A percentile compares a stretch with the other conserved stretches of the same genome.
Conservation (phyloP, 176 grass and related monocot species). For the Hordeum vulgare region DNA sequence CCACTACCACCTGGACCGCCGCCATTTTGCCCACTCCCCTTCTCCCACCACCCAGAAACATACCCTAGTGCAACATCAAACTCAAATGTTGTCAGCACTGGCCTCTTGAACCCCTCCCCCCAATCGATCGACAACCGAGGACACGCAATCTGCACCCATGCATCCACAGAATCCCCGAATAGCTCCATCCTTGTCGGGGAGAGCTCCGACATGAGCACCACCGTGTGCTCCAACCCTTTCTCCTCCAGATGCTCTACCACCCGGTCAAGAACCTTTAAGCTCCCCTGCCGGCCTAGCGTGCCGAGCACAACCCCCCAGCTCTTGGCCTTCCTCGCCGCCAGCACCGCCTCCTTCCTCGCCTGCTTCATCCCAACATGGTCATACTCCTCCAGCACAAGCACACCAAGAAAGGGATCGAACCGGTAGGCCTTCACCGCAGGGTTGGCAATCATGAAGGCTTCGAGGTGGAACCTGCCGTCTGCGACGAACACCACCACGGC, state of each 20-base stretch:
- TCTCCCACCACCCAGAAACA: constrained; percentile 95
- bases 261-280: constrained; percentile 59
- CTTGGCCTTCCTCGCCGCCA: constrained; percentile 57
- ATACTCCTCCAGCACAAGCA: constrained; percentile 75
- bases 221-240: constrained; percentile 63
- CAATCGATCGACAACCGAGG: constrained; percentile 92
- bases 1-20: neutral
- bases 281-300: constrained; percentile 81
- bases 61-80: constrained; percentile 80
- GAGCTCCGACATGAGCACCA: constrained; percentile 95
- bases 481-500: constrained; percentile 61
- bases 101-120: constrained; percentile 87
- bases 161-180: constrained; percentile 71
- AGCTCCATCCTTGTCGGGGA: constrained; percentile 72
- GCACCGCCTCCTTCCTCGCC: constrained; percentile 73
- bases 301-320: constrained; percentile 81
- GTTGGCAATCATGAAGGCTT: constrained; percentile 97
- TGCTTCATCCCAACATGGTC: constrained; percentile 91
- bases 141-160: constrained; percentile 94
- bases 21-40: constrained; percentile 16
- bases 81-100: constrained; percentile 86
- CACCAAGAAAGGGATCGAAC: constrained; percentile 77
- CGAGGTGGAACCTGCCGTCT: constrained; percentile 87
- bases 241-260: constrained; percentile 87
- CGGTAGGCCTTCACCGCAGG: constrained; percentile 71